These are phyloP conservation scores for Xylariaceae sp. DNA, from an alignment of 2,329 filamentous ascomycete genomes.

Conservation along the genomic window DNA sequence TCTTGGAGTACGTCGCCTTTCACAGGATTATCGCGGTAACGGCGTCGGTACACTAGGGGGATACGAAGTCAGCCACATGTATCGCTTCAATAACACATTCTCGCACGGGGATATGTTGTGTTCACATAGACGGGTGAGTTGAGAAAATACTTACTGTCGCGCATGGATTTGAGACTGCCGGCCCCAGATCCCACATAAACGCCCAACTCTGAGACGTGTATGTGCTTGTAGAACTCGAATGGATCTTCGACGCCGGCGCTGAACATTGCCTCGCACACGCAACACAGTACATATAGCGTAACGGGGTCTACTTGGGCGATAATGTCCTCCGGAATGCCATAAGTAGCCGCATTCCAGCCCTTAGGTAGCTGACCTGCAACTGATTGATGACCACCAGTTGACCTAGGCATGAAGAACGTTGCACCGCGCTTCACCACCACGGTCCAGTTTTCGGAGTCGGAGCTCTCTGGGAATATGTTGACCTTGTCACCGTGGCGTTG, in stretches of 20 bases:
- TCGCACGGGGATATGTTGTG: background rate
- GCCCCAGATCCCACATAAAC: slow-evolving; percentile 98
- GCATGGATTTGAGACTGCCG: slow-evolving; percentile 59
- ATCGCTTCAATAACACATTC: background rate
- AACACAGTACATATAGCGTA: slow-evolving; percentile 90
- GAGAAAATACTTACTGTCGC: slow-evolving; percentile 4
- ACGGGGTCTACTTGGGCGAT: slow-evolving; percentile 96
- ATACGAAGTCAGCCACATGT: slow-evolving; percentile 62
- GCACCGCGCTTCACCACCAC: slow-evolving; percentile 95
- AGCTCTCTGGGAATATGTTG: slow-evolving; percentile 82
- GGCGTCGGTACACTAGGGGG: slow-evolving; percentile 96
- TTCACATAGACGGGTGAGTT: background rate
- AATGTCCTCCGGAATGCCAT: slow-evolving; percentile 95
- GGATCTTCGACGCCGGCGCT: slow-evolving; percentile 95
- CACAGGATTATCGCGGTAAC: slow-evolving; percentile 91
- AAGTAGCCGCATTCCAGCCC: slow-evolving; percentile 93
- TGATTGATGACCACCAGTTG: slow-evolving; percentile 90
- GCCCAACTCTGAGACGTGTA: slow-evolving; percentile 94
- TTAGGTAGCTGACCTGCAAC: slow-evolving; percentile 96
- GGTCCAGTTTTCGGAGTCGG: slow-evolving; percentile 88
- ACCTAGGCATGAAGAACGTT: slow-evolving; percentile 91
- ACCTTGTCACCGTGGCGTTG: slow-evolving; percentile 96
- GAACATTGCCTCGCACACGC: slow-evolving; percentile 84
- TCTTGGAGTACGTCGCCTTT: slow-evolving; percentile 99
- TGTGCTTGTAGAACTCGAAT: slow-evolving; percentile 99